Base-by-base conservation (phyloP, 2,329 filamentous ascomycete genomes). In the Penicillium sp. region DNA sequence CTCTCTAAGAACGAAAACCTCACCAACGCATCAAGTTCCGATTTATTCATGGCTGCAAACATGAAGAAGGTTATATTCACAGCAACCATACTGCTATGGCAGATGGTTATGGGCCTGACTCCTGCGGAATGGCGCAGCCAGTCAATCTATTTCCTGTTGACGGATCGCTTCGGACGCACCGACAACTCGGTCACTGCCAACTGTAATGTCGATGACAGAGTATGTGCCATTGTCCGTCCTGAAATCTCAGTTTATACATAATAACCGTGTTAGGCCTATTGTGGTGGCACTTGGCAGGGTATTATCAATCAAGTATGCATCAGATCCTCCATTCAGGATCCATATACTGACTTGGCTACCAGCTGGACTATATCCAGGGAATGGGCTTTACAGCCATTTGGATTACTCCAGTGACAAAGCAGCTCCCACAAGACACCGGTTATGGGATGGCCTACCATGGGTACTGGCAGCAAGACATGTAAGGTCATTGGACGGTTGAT, bases 381-480 rank as follows among this genome's bases (percentile, higher is more conserved):
- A 68, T 75, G 62, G 73, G 74, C 2, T 76, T 77, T 47, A 72
- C 72, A 45, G 73, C 74, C 6, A 70, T 76, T 43, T 75, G 73
- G 73, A 75, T 76, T 41, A 72, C 72, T 0, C 73, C 73, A 0
- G 65, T 75, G 7, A 72, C 71, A 4, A 61, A 62, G 38, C 66
- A 75, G 22, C 51, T 74, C 2, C 42, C 64, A 4, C 54, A 59
- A 9, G 49, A 63, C 19, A 68, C 69, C 54, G 61, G 67, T 28
- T 66, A 70, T 48, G 69, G 70, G n/a, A 63, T 64, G n/a, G 67
- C 72, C n/a, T 77, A 75, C 49, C 74, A 76, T 58, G 75, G 75
- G 10, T 77, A 76, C 57, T 76, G 72, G 71, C 73, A 74, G 29
- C 71, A 76, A 55, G 66, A 77, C 48, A 66, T 77, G 66, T 68